A percentile compares a stretch with the other conserved stretches of the same genome.
These are phyloP conservation scores for Xylaria hypoxylon DNA, from an alignment of 2,329 filamentous ascomycete species.

Conservation along the genomic window DNA sequence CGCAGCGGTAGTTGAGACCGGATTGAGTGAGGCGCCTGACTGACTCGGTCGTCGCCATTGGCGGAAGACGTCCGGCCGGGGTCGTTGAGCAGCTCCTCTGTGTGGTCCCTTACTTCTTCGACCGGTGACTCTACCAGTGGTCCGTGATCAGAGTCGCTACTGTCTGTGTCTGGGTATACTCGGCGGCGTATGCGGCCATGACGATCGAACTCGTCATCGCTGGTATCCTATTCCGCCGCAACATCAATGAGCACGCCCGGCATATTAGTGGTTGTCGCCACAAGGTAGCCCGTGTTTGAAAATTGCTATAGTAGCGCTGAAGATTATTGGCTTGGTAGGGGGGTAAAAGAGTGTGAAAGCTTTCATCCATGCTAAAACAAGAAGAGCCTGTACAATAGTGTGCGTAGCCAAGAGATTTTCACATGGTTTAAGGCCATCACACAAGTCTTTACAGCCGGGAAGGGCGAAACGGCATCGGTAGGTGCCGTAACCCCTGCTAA, in stretches of 20 bases:
- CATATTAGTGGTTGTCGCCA: conserved; percentile 23
- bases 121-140: background rate
- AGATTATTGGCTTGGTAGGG: conserved; percentile 6
- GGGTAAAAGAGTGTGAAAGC: conserved; percentile 8
- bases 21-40: background rate
- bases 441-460: background rate
- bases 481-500: conserved; percentile 2
- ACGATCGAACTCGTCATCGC: conserved; percentile 4
- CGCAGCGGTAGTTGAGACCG: background rate
- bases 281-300: background rate
- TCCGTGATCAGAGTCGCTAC: background rate
- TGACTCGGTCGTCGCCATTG: conserved; percentile 2
- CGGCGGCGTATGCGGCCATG: background rate
- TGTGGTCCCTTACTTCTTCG: background rate
- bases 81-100: background rate
- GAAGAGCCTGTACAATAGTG: background rate
- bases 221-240: background rate
- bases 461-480: conserved; percentile 11
- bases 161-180: background rate
- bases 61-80: background rate
- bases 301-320: background rate
- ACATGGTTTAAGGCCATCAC: background rate
- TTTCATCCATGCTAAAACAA: conserved; percentile 10
- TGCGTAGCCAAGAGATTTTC: background rate
- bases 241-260: background rate